Percentiles rank a stretch among this genome's conserved stretches.
Conservation (phyloP, 306 rosid genomes). For the Castanospermum australe region DNA sequence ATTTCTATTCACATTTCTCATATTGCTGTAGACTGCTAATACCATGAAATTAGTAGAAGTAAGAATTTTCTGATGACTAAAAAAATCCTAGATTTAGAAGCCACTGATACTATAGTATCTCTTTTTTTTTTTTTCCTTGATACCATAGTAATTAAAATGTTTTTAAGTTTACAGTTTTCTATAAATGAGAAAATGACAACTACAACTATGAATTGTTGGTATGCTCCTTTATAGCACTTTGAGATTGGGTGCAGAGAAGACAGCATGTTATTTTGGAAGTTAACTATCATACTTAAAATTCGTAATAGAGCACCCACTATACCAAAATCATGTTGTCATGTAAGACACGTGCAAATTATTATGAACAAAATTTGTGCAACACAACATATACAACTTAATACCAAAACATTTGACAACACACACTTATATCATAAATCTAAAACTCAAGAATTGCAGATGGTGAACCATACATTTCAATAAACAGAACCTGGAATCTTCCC, state of each 20-base stretch:
- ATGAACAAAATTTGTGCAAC: background rate
- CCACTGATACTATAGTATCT: background rate
- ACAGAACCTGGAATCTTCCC: background rate
- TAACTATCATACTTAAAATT: background rate
- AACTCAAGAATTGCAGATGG: background rate
- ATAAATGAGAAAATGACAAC: background rate
- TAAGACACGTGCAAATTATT: background rate
- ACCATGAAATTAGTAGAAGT: background rate
- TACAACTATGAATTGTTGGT: background rate
- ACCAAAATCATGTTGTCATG: background rate
- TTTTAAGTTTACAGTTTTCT: background rate
- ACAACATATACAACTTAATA: background rate
- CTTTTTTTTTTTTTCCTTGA: too few species aligned
- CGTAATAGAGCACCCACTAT: background rate
- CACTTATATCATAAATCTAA: background rate
- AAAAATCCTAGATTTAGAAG: background rate
- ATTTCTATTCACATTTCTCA: background rate
- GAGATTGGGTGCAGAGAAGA: background rate
- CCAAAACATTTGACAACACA: slow-evolving; percentile 14
- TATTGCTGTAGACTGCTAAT: background rate
- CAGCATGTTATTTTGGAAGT: background rate
- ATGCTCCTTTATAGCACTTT: background rate
- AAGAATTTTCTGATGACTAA: background rate
- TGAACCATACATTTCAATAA: background rate
- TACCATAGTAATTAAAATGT: background rate